Evolutionary conservation across 1,284 basidiomycete species (phyloP).

Genomic region (Apiotrichum porosum): DNA sequence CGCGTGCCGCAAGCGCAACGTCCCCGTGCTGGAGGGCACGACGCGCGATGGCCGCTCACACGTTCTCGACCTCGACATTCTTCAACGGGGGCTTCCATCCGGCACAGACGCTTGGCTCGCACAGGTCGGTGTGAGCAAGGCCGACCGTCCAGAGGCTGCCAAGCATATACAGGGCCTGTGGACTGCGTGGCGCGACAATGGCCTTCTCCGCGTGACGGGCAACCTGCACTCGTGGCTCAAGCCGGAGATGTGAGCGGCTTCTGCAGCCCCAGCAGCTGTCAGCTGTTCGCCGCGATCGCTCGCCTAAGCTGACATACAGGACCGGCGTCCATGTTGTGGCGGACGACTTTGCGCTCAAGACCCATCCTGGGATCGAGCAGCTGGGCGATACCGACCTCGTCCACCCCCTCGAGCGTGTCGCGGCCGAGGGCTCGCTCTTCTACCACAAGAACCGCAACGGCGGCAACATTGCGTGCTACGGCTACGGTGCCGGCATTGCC

Average conservation of each 20-base stretch:
- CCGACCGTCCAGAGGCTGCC: not conserved
- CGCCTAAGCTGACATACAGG: not conserved
- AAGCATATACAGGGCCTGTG: constrained; percentile 7
- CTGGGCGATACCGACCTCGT: not conserved
- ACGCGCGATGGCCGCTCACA: constrained; percentile 1
- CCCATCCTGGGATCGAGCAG: not conserved
- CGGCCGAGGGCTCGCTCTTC: constrained; percentile 11
- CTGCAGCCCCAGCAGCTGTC: not conserved
- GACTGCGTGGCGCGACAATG: constrained; percentile 13
- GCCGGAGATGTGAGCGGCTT: not conserved
- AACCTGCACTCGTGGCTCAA: not conserved
- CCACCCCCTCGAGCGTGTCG: constrained; percentile 12
- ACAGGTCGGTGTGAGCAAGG: constrained; percentile 2
- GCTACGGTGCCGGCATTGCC: constrained; percentile 20
- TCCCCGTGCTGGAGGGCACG: constrained; percentile 4
- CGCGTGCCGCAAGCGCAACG: constrained; percentile 5
- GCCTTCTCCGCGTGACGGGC: constrained; percentile 10
- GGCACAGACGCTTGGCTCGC: constrained; percentile 8
- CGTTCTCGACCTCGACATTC: constrained; percentile 9
- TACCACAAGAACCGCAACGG: constrained; percentile 13
- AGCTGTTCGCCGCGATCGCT: not conserved
- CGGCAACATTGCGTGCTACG: constrained; percentile 17
- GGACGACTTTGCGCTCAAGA: not conserved
- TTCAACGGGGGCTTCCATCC: not conserved
- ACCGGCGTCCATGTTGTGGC: constrained; percentile 7